Conservation (phyloP, 257 asterid genomes). For the Anisodus acutangulus region DNA sequence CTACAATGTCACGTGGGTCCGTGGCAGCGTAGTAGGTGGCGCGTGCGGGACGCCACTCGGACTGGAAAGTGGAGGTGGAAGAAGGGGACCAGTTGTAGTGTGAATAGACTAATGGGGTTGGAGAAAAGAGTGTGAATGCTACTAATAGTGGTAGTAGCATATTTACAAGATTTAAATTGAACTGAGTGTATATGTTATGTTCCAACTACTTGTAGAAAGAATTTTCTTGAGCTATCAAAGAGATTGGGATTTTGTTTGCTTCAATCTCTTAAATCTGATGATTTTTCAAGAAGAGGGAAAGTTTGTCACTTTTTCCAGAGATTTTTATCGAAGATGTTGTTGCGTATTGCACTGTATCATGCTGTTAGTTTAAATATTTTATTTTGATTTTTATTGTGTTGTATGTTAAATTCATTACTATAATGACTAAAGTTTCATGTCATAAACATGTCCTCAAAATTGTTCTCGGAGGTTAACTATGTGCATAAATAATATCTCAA, state of each 20-base stretch:
- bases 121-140: constrained; percentile 44
- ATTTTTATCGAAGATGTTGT: background rate
- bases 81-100: constrained; percentile 55
- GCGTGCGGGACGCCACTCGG: constrained; percentile 87
- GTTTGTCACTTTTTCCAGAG: constrained; percentile 23
- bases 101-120: constrained; percentile 41
- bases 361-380: no score
- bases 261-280: constrained; percentile 5
- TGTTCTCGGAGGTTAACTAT: no score
- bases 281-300: background rate
- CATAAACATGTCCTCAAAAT: no score
- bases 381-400: no score
- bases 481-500: no score
- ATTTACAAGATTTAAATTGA: background rate
- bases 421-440: no score
- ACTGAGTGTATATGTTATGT: background rate
- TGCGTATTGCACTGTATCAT: no score
- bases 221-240: background rate
- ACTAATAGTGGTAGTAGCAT: constrained; percentile 25
- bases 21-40: constrained; percentile 85
- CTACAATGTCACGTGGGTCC: constrained; percentile 77
- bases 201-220: background rate
- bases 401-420: no score
- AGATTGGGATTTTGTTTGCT: background rate
- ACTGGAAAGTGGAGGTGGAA: constrained; percentile 52